Evolutionary conservation across 352 stramenopile genomes (phyloP).

Genomic region (Globisporangium nunn): DNA sequence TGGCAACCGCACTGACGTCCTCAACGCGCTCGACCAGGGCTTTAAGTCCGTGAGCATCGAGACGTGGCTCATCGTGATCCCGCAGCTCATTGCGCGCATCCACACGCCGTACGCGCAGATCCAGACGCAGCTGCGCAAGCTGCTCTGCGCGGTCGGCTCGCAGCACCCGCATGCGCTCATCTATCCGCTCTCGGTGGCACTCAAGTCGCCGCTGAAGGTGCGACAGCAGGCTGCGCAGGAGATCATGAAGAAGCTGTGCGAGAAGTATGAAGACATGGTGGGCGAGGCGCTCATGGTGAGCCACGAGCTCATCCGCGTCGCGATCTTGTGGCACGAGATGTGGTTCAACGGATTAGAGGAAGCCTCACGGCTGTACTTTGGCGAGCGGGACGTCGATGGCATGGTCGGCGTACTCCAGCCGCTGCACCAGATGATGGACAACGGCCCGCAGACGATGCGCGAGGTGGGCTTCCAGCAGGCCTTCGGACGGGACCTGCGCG

Average conservation of each 20-base stretch:
- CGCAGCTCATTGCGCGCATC: conserved; percentile 92
- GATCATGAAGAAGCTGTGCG: conserved; percentile 93
- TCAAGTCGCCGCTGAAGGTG: conserved; percentile 91
- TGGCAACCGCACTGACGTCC: conserved; percentile 89
- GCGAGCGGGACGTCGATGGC: conserved; percentile 93
- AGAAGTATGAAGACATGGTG: conserved; percentile 92
- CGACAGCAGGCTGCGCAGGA: conserved; percentile 89
- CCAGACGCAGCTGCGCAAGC: conserved; percentile 77
- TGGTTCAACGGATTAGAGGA: conserved; percentile 98
- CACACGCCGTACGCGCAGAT: conserved; percentile 60
- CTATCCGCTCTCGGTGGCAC: conserved; percentile 94
- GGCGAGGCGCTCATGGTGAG: conserved; percentile 93
- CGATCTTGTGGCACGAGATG: conserved; percentile 98
- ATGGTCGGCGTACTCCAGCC: conserved; percentile 94
- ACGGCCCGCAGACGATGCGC: conserved; percentile 68
- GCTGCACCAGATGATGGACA: conserved; percentile 91
- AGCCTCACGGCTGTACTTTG: conserved; percentile 95
- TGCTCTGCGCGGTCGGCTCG: conserved; percentile 86
- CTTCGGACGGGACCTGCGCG: conserved; percentile 89
- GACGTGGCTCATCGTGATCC: conserved; percentile 98
- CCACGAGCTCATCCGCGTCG: conserved; percentile 96
- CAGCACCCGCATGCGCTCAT: conserved; percentile 98
- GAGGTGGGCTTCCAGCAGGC: conserved; percentile 82
- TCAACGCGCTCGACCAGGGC: conserved; percentile 59
- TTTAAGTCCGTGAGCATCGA: conserved; percentile 93